These are phyloP conservation scores for Coemansia sp. DNA, from an alignment of 371 early-diverging fungal species.

Conservation along the genomic window DNA sequence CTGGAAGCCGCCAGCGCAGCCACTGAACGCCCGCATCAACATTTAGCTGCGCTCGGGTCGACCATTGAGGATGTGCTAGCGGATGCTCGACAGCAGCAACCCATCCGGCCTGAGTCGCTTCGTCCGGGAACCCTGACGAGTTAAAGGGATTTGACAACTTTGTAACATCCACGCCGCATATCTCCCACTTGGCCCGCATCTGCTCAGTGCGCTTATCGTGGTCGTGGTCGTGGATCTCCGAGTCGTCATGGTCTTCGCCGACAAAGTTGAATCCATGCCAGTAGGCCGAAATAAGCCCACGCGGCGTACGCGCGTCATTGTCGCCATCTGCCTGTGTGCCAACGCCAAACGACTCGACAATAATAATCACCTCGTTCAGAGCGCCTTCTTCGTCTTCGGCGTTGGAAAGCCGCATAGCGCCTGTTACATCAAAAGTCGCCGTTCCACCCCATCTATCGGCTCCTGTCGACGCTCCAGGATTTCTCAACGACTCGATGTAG, in stretches of 20 bases:
- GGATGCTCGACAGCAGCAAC: constrained; percentile 40
- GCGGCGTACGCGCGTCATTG: constrained; percentile 76
- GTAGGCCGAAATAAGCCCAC: constrained; percentile 69
- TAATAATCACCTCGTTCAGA: constrained; percentile 62
- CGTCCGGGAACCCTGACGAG: constrained; percentile 77
- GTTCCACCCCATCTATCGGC: constrained; percentile 66
- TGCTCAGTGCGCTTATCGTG: constrained; percentile 44
- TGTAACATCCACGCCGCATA: constrained; percentile 78
- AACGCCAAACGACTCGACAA: constrained; percentile 80
- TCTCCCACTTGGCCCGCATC: constrained; percentile 59
- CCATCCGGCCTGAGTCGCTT: constrained; percentile 45
- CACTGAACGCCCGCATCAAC: constrained; percentile 42
- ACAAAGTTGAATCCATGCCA: constrained; percentile 55
- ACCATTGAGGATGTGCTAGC: constrained; percentile 31
- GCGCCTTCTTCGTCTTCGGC: constrained; percentile 44
- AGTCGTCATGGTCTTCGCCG: constrained; percentile 45
- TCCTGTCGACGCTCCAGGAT: constrained; percentile 60
- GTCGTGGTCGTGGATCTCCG: constrained; percentile 40
- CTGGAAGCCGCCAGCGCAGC: constrained; percentile 37
- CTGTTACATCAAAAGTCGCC: constrained; percentile 56
- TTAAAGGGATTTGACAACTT: constrained; percentile 58
- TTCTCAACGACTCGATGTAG: constrained; percentile 14
- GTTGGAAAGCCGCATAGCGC: constrained; percentile 22
- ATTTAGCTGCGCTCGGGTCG: constrained; percentile 25
- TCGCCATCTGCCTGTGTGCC: constrained; percentile 71